Evolutionary conservation across 2,329 filamentous ascomycete genomes (phyloP), one percentile per base, ranked within the genome.

Genomic region (Stachybotrys chartarum): DNA sequence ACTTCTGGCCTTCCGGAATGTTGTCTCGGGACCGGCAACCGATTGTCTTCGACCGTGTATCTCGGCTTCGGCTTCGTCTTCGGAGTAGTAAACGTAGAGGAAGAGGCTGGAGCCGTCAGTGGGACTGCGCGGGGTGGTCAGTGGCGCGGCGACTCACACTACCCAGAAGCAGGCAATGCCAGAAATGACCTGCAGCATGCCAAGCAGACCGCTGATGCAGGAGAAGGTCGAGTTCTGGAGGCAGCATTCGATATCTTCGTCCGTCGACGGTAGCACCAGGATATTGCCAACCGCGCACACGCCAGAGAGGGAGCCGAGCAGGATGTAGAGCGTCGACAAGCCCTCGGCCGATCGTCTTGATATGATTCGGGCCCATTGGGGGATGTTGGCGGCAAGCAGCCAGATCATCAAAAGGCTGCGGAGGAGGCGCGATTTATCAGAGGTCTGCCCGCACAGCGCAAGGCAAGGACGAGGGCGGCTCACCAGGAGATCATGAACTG

Each of bases 151-250:
- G 31, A 52, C 50, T 24, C 17, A 52, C 50, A 52, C 35, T 30
- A 52, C 50, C 50, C 50, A 52, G 35, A 52, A 52, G 50, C 50
- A 52, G n/a, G 50, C 50, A 18, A 52, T 52, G 30, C 50, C 50
- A 17, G 35, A 17, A 44, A 52, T 52, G 3, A 52, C 50, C 32
- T 52, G 50, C 31, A 52, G 14, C 50, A 52, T 52, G n/a, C 50
- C 50, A n/a, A 52, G 32, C 6, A 52, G 14, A 7, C 50, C 50
- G 32, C 44, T 52, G 32, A 52, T 52, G 50, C 50, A 52, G 11
- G 50, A 30, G 35, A 52, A 52, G 3, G 50, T 44, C 30, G 50
- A 52, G 50, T 52, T 52, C 32, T 30, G 39, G 8, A 30, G 32
- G 50, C 50, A 52, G 32, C 50, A 52, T 30, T 32, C 50, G 14